Evolutionary conservation across 108 stramenopile genomes (phyloP).

Genomic region (Skeletonema potamos): DNA sequence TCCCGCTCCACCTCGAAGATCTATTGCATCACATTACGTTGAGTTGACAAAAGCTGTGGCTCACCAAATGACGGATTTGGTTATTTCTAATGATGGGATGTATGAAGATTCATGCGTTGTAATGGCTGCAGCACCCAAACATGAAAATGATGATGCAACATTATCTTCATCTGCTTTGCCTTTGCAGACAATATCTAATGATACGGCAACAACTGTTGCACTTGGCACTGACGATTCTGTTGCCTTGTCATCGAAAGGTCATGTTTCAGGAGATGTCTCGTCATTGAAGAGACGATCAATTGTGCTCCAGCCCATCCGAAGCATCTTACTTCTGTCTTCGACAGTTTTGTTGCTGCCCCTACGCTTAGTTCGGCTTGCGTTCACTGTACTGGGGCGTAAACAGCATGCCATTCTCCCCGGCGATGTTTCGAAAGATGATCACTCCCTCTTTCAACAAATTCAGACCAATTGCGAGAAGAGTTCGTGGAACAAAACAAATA

Average conservation of each 20-base stretch:
- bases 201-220: constrained; percentile 10
- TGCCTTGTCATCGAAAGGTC: constrained; percentile 24
- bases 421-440: constrained; percentile 12
- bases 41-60: constrained; percentile 57
- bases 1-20: constrained; percentile 62
- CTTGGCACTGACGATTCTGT: constrained; percentile 37
- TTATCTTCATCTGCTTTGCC: neutral
- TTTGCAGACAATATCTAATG: neutral
- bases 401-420: constrained; percentile 8
- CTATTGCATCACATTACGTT: constrained; percentile 58
- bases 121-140: constrained; percentile 47
- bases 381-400: constrained; percentile 40
- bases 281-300: constrained; percentile 23
- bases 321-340: constrained; percentile 58
- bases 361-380: constrained; percentile 64
- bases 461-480: constrained; percentile 24
- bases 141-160: neutral
- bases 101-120: constrained; percentile 68
- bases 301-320: constrained; percentile 68
- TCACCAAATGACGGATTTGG: constrained; percentile 43
- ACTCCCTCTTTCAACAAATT: constrained; percentile 22
- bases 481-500: constrained; percentile 54
- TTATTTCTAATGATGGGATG: constrained; percentile 69
- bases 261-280: constrained; percentile 14
- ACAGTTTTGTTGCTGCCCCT: constrained; percentile 74